Conservation (phyloP, 352 stramenopile genomes). For the Bremia lactucae region DNA sequence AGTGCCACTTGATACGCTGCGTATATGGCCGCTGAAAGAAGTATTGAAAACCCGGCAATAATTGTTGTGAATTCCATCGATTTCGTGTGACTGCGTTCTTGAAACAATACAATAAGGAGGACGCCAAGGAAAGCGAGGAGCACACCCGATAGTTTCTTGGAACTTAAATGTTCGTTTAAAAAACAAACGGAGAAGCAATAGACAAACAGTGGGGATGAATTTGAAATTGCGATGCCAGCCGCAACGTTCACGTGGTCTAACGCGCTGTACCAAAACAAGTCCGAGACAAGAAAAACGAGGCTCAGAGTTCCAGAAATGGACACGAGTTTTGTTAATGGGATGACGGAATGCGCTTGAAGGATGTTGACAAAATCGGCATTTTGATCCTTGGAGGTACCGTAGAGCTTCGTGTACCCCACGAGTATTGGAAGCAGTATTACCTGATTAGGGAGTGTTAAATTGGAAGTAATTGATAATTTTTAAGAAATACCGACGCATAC, state of each 20-base stretch:
- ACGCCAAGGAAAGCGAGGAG: conserved; percentile 35
- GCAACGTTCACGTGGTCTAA: conserved; percentile 35
- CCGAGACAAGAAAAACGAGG: conserved; percentile 24
- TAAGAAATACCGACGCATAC: conserved; percentile 26
- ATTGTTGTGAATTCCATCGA: conserved; percentile 24
- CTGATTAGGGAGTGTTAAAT: conserved; percentile 20
- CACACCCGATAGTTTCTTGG: conserved; percentile 33
- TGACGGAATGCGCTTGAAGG: conserved; percentile 28
- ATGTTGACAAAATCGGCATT: conserved; percentile 5
- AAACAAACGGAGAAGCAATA: conserved; percentile 64
- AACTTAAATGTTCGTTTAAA: conserved; percentile 26
- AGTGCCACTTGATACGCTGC: conserved; percentile 40
- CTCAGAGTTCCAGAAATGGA: conserved; percentile 31
- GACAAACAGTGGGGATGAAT: conserved; percentile 48
- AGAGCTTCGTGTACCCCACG: conserved; percentile 25
- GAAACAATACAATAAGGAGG: conserved; percentile 37
- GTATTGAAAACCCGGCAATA: conserved; percentile 29
- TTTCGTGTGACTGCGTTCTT: conserved; percentile 13
- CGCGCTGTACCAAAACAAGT: conserved; percentile 57
- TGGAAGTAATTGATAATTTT: too few relatives aligned
- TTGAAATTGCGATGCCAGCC: conserved; percentile 44
- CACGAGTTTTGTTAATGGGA: conserved; percentile 23
- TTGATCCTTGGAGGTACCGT: conserved; percentile 7
- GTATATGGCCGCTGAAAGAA: conserved; percentile 37
- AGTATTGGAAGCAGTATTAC: conserved; percentile 14